Evolutionary conservation across 2,329 filamentous ascomycete species (phyloP), one percentile per base, ranked within the genome.

Genomic region (Cephalotrichum gorgonifer): DNA sequence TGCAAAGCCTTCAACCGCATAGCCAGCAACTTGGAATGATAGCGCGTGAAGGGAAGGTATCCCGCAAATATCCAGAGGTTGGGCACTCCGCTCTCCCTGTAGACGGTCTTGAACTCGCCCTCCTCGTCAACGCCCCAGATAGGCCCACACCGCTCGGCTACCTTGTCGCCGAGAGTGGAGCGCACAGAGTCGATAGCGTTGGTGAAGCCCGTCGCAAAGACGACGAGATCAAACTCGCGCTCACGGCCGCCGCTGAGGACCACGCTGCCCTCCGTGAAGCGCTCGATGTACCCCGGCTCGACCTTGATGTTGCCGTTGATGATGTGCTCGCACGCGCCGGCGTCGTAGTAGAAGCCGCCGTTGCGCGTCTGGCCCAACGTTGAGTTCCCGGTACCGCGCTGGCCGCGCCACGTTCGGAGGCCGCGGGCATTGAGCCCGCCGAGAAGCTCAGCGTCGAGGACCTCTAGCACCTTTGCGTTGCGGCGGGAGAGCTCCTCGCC

Each of bases 131-230:
- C 58, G 39, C 69, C 70, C 66, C 72, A 73, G 39, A 74, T 67
- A 52, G 72, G 70, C 26, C 63, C 65, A 30, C 70, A 64, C 6
- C 64, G 59, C 52, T 74, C 66, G 3, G 73, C 74, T 35, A 78
- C 60, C 47, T 69, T 64, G 50, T 74, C 67, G 2, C 75, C 76
- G 27, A 79, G 58, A 2, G 72, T 66, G 50, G 70, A 68, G 28
- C 69, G 62, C 28, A 73, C 66, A 1, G 70, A 72, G 2, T 69
- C 74, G 9, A 68, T 63, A 68, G 77, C 78, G 55, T 76, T 77
- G 38, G 75, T 67, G 55, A 74, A 80, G 6, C 70, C 65, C 1
- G 66, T 69, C 5, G 67, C 67, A 30, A 70, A 58, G 11, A 79
- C 69, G 2, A 80, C 69, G n/a, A 58, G 56, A 51, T 67, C 64